phyloP scores from a whole-genome alignment of 2,329 filamentous ascomycete genomes.

The Malbranchea zuffiana region DNA sequence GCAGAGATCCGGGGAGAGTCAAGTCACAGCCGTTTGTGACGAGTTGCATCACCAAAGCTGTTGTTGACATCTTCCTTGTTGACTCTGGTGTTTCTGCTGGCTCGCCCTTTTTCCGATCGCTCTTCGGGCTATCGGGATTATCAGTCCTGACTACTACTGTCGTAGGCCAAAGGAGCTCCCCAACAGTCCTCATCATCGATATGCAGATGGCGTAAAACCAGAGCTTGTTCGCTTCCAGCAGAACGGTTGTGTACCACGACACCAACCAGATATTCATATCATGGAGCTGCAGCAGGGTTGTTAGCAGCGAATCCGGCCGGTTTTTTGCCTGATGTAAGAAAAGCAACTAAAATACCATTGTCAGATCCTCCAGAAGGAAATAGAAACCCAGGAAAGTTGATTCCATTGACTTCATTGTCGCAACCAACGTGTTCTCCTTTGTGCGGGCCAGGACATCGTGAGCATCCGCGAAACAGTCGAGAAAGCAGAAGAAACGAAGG shows the following conservation, averaged over 20 bases:
- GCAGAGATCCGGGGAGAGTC: conserved; percentile 9
- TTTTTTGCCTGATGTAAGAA: no score
- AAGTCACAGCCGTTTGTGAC: conserved; percentile 8
- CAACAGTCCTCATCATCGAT: conserved; percentile 7
- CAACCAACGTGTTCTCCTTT: background rate
- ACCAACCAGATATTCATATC: conserved; percentile 12
- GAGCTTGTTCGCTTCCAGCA: conserved; percentile 10
- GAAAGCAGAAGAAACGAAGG: conserved; percentile 9
- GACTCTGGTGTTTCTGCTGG: background rate
- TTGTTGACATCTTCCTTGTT: no score
- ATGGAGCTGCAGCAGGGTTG: conserved; percentile 1
- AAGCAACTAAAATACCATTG: background rate
- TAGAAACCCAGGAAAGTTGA: background rate
- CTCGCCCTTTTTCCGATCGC: background rate
- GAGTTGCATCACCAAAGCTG: conserved; percentile 3
- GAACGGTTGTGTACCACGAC: conserved; percentile 9
- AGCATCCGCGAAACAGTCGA: conserved; percentile 8
- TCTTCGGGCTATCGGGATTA: background rate
- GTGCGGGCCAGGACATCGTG: conserved; percentile 2
- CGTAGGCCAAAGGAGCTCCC: background rate
- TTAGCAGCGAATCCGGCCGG: no score
- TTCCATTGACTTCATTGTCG: background rate
- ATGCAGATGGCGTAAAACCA: conserved; percentile 10
- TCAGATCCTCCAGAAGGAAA: background rate
- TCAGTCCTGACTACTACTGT: background rate